Base-by-base conservation (phyloP, 2,329 filamentous ascomycete genomes). In the Capronia americana region DNA sequence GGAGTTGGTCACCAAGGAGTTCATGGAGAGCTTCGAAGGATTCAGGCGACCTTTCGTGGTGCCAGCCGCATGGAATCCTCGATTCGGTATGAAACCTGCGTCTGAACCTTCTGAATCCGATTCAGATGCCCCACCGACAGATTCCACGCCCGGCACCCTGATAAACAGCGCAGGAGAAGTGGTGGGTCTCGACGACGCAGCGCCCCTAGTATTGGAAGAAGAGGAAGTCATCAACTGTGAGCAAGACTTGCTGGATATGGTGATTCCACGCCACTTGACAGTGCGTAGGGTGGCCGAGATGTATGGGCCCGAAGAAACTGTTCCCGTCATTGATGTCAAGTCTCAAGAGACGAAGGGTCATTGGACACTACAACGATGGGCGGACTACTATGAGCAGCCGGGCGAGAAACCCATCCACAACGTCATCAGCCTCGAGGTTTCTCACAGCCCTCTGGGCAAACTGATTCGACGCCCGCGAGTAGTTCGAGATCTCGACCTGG, bases 401-500 rank as follows among this genome's bases (percentile, higher is more conserved):
- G 84, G 86, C 41, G 78, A 82, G 57, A 89, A 90, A 75, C 79
- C 84, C 2, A 87, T 90, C 44, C 85, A 87, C 5, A 90, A 90
- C 73, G 88, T 90, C 66, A 90, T 90, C 73, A 90, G 88, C 70
- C 79, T 90, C 34, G 88, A 90, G 73, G 86, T 90, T 1, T 90
- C 88, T 7, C 83, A 87, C 69, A 89, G 86, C 66, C 85, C 81
- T 69, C 77, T 90, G 30, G 88, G 88, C 30, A 82, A 83, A 66
- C 78, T 90, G 30, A 86, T 90, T 57, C 83, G 85, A 64, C 82
- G 88, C 48, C 88, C 88, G 1, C 87, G 86, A 73, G 83, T 88
- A 50, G 88, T 90, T 17, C 86, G 88, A 44, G 87, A 90, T 67
- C 83, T 90, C 51, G 81, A 83, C 69, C 74, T 85, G 51, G 82